phyloP scores from a whole-genome alignment of 352 stramenopile species.

The Pythium grandisporangium region DNA sequence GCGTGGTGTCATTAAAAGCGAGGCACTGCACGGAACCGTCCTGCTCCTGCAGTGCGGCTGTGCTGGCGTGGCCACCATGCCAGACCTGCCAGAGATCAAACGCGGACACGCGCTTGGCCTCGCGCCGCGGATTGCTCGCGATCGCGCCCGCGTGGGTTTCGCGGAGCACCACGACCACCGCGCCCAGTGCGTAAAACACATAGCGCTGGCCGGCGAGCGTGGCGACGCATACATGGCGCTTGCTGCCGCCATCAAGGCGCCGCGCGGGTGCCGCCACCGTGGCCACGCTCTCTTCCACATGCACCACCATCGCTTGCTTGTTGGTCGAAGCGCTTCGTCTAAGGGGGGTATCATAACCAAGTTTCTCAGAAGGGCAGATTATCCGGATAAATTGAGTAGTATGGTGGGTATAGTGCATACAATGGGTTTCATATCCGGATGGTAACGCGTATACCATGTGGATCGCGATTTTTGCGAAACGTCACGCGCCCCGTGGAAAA shows the following conservation, averaged over 20 bases:
- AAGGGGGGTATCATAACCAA: no score
- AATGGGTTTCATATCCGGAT: no score
- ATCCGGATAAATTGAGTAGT: no score
- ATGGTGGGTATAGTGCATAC: no score
- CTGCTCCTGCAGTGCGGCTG: no score
- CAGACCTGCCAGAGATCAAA: conserved; percentile 73
- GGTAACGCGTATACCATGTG: no score
- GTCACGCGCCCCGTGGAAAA: no score
- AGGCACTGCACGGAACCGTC: conserved; percentile 35
- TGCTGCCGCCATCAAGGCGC: not conserved
- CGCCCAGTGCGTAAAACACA: conserved; percentile 42
- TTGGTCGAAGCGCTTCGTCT: no score
- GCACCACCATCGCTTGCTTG: conserved; percentile 29
- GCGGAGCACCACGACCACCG: conserved; percentile 50
- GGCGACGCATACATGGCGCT: conserved; percentile 21
- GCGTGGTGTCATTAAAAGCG: conserved; percentile 35
- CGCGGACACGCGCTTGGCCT: conserved; percentile 18
- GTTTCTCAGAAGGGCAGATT: no score
- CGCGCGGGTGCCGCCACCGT: conserved; percentile 30
- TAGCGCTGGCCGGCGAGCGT: conserved; percentile 47
- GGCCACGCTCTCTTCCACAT: conserved; percentile 30
- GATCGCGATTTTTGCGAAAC: no score
- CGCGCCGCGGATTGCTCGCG: conserved; percentile 12
- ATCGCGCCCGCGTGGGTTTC: conserved; percentile 20
- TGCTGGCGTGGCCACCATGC: no score